Conservation (phyloP, 768 basidiomycete species). For the Auriscalpium orientale region DNA sequence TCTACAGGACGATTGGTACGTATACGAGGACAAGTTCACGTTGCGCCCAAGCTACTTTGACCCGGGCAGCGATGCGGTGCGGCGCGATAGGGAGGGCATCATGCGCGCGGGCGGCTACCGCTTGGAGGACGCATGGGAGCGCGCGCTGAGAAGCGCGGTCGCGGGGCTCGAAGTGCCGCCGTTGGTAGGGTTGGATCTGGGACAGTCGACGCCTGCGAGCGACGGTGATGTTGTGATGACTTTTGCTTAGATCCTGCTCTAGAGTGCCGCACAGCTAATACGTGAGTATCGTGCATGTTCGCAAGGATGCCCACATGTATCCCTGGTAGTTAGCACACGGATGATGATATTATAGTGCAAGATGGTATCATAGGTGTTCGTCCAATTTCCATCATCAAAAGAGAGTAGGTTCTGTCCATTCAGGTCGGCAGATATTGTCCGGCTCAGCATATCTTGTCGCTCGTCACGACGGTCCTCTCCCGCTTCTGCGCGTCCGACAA, state of each 20-base stretch:
- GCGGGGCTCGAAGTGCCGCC: slow-evolving; percentile 63
- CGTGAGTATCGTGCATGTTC: too few species aligned
- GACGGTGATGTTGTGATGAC: slow-evolving; percentile 42
- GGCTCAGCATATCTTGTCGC: slow-evolving; percentile 28
- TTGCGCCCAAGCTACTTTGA: slow-evolving; percentile 59
- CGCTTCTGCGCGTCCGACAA: slow-evolving; percentile 46
- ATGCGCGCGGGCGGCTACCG: slow-evolving; percentile 80
- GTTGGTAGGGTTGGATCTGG: slow-evolving; percentile 10
- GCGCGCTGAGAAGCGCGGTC: slow-evolving; percentile 68
- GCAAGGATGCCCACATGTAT: too few species aligned
- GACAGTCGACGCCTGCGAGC: not conserved
- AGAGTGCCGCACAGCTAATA: too few species aligned
- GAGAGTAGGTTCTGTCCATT: too few species aligned
- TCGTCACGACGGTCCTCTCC: slow-evolving; percentile 44
- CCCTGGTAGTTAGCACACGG: too few species aligned
- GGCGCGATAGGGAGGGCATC: slow-evolving; percentile 68
- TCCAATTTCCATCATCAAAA: too few species aligned
- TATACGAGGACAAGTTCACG: slow-evolving; percentile 61
- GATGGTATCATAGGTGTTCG: too few species aligned
- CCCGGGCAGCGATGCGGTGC: slow-evolving; percentile 65
- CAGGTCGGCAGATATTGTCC: too few species aligned
- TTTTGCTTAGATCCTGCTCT: not conserved
- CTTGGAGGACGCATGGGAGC: slow-evolving; percentile 79
- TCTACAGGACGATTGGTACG: slow-evolving; percentile 68
- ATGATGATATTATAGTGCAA: too few species aligned